Evolutionary conservation across 495 filamentous ascomycete species (phyloP).

Genomic region (Talaromyces thailandensis): DNA sequence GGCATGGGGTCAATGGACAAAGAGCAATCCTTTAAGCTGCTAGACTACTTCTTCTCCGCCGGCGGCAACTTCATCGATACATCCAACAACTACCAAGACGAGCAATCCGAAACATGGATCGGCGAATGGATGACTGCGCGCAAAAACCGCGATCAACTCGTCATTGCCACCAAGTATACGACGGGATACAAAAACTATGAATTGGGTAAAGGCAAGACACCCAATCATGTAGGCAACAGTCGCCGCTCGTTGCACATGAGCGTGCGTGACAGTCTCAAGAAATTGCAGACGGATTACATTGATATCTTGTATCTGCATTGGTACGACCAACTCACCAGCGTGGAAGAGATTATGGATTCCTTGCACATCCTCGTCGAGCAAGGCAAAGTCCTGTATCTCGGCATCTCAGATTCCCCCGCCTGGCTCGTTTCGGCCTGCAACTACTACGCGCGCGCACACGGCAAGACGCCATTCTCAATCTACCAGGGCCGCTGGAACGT

Average conservation of each 20-base stretch:
- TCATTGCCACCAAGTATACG: conserved; percentile 68
- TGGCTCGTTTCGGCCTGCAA: conserved; percentile 56
- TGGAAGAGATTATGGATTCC: conserved; percentile 53
- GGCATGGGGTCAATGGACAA: conserved; percentile 42
- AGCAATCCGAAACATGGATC: conserved; percentile 44
- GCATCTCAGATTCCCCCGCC: conserved; percentile 53
- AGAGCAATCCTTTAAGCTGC: conserved; percentile 34
- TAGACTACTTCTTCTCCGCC: conserved; percentile 40
- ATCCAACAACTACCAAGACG: conserved; percentile 45
- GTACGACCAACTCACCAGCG: conserved; percentile 49
- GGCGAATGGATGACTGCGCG: conserved; percentile 51
- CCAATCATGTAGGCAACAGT: conserved; percentile 49
- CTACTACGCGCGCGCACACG: conserved; percentile 48
- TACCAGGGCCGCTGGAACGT: conserved; percentile 60
- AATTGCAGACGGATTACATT: conserved; percentile 56
- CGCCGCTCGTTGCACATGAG: conserved; percentile 43
- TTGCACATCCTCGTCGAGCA: conserved; percentile 46
- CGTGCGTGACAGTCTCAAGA: conserved; percentile 46
- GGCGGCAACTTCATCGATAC: conserved; percentile 50
- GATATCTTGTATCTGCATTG: conserved; percentile 57
- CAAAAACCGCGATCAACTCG: conserved; percentile 51
- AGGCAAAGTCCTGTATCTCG: conserved; percentile 56
- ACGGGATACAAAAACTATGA: conserved; percentile 23
- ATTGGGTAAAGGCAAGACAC: conserved; percentile 33
- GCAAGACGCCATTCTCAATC: conserved; percentile 51